Evolutionary conservation across 768 basidiomycete species (phyloP), one percentile per base, ranked within the genome.

Genomic region (Pleurotus sapidus): DNA sequence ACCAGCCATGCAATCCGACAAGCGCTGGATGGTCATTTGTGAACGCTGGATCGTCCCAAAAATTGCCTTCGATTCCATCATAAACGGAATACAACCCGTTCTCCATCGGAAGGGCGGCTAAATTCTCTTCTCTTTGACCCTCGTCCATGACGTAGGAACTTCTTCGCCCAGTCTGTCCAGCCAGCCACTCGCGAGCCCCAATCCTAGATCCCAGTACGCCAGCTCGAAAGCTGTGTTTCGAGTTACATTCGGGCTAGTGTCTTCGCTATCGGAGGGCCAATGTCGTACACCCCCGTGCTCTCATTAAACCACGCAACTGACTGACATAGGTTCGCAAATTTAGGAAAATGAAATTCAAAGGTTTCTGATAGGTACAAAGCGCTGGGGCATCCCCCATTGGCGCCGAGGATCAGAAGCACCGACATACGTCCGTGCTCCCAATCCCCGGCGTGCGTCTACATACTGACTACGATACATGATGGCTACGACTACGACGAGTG

Each of bases 191-290:
- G 83, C 84, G 27, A 81, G 65, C 1, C 68, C 72, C n/a, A n/a
- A n/a, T n/a, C n/a, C n/a, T n/a, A n/a, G n/a, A n/a, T n/a, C n/a
- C n/a, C n/a, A n/a, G n/a, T n/a, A n/a, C n/a, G n/a, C n/a, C n/a
- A n/a, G n/a, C n/a, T n/a, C n/a, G n/a, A n/a, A n/a, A n/a, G n/a
- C n/a, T n/a, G n/a, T n/a, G n/a, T n/a, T n/a, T n/a, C n/a, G n/a
- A n/a, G n/a, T n/a, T n/a, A n/a, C n/a, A 84, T 86, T 42, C 70
- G 67, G 12, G 84, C 84, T 37, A 8, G 83, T 84, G 65, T 84
- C 82, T 62, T 86, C 83, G 57, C 76, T 77, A 84, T 74, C n/a
- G 83, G 83, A n/a, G 84, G 83, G 0, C 82, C 83, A 1, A 86
- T 68, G 64, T 86, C 83, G 61, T 76, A 84, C 8, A 77, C 70